Percentiles rank a stretch among this genome's conserved stretches.
These are phyloP conservation scores for Saturnispora kantuleensis DNA, from an alignment of 805 yeast genomes.

Conservation along the genomic window DNA sequence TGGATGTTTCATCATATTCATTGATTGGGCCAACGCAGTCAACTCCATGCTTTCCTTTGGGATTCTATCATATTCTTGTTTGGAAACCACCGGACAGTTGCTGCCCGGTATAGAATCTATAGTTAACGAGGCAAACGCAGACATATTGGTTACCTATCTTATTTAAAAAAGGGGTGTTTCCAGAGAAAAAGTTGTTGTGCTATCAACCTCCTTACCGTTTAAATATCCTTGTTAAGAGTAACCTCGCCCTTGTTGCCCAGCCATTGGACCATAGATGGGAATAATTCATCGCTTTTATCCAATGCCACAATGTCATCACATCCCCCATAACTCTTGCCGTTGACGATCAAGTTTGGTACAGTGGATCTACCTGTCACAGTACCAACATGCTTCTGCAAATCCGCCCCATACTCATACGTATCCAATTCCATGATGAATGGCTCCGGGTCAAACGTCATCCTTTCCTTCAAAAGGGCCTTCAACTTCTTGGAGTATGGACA, in stretches of 20 bases:
- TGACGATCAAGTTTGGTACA: conserved; percentile 82
- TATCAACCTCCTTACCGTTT: background rate
- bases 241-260: conserved; percentile 34
- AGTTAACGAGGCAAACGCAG: conserved; percentile 9
- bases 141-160: too few relatives aligned
- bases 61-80: conserved; percentile 19
- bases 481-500: conserved; percentile 74
- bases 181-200: background rate
- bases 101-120: conserved; percentile 16
- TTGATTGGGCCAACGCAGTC: conserved; percentile 26
- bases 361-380: conserved; percentile 68
- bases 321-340: conserved; percentile 76
- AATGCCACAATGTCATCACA: conserved; percentile 66
- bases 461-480: conserved; percentile 52
- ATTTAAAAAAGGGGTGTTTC: too few relatives aligned
- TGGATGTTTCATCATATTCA: conserved; percentile 34
- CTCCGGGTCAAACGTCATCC: conserved; percentile 62
- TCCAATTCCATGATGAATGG: conserved; percentile 77
- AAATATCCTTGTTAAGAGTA: background rate
- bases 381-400: conserved; percentile 63
- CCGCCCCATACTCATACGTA: conserved; percentile 63
- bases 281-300: conserved; percentile 48
- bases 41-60: conserved; percentile 16
- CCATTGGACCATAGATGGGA: conserved; percentile 49
- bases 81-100: conserved; percentile 12